Evolutionary conservation across 2,329 filamentous ascomycete species (phyloP).

Genomic region (Westerdykella ornata): DNA sequence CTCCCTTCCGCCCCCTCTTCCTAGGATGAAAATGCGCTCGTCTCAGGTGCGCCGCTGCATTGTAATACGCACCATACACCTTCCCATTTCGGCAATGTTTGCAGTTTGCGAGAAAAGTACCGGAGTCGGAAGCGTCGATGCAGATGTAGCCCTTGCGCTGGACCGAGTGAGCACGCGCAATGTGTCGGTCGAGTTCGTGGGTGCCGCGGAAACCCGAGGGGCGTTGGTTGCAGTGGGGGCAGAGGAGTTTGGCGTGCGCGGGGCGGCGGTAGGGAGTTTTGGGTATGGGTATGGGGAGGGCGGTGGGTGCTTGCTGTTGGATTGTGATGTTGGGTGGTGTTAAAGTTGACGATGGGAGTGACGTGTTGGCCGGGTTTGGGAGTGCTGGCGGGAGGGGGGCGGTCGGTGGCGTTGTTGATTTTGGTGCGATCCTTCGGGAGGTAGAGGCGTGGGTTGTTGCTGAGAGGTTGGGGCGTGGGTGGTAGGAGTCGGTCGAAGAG

Average conservation of each 20-base stretch:
- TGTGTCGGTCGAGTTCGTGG: constrained; percentile 58
- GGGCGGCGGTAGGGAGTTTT: constrained; percentile 57
- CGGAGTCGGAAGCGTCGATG: constrained; percentile 52
- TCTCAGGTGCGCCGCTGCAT: constrained; percentile 83
- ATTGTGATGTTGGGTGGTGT: no score
- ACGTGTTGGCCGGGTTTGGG: constrained; percentile 15
- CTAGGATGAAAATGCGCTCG: constrained; percentile 78
- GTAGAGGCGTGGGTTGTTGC: constrained; percentile 42
- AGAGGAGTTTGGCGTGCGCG: constrained; percentile 64
- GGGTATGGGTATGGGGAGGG: constrained; percentile 40
- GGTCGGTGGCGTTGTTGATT: constrained; percentile 23
- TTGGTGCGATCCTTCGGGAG: constrained; percentile 47
- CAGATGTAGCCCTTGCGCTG: constrained; percentile 58
- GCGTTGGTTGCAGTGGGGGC: constrained; percentile 62
- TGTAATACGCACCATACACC: constrained; percentile 87
- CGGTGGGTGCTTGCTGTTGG: background rate
- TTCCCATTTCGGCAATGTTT: constrained; percentile 74
- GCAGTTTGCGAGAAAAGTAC: constrained; percentile 68
- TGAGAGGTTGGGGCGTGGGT: constrained; percentile 45
- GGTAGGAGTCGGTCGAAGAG: constrained; percentile 41
- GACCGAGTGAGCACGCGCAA: constrained; percentile 58
- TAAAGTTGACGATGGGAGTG: background rate
- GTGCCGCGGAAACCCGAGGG: constrained; percentile 78
- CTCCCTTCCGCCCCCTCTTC: constrained; percentile 48
- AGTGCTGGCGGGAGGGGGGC: constrained; percentile 25